Evolutionary conservation across 192 early-diverging fungal species (phyloP), one percentile per base, ranked within the genome.

Genomic region (Coemansia pectinata): DNA sequence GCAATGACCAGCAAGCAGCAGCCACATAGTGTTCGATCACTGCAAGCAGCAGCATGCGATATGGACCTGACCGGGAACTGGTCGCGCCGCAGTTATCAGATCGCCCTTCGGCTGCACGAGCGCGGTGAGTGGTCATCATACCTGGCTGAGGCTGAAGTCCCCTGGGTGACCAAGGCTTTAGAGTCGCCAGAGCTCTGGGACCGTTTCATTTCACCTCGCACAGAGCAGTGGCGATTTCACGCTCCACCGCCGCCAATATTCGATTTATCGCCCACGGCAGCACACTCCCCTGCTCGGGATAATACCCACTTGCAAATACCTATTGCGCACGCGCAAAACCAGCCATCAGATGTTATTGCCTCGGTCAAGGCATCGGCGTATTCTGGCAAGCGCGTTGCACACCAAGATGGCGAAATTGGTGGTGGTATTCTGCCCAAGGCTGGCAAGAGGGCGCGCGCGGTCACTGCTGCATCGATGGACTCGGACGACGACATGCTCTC

Each of bases 181-280:
- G 69, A 79, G 59, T 64, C 77, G 21, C 66, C 64, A 21, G 77
- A 76, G 62, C 71, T 78, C 19, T 88, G 85, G 85, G 25, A 31
- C 15, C 57, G 39, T 15, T 86, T 85, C 52, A 84, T 89, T 44
- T 77, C 74, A 31, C 77, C 77, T 38, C 63, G 66, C 2, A 21
- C 82, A 2, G 82, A 84, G 67, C 78, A 79, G 52, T 84, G 82
- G 82, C 77, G 75, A 21, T 38, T 75, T 15, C 72, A 66, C 33
- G 59, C 66, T 9, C 73, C 70, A 60, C 76, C 75, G 9, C 53
- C 73, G 19, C 63, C 79, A 12, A 72, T 63, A 21, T 74, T 77
- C 40, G 68, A 73, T 23, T 47, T 67, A 3, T 31, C 67, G 8
- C 41, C 73, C 39, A 36, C 61, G 17, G 44, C 64, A 33, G 29